These are phyloP conservation scores for Dissophora ornata DNA, from an alignment of 192 early-diverging fungal genomes.

Conservation along the genomic window DNA sequence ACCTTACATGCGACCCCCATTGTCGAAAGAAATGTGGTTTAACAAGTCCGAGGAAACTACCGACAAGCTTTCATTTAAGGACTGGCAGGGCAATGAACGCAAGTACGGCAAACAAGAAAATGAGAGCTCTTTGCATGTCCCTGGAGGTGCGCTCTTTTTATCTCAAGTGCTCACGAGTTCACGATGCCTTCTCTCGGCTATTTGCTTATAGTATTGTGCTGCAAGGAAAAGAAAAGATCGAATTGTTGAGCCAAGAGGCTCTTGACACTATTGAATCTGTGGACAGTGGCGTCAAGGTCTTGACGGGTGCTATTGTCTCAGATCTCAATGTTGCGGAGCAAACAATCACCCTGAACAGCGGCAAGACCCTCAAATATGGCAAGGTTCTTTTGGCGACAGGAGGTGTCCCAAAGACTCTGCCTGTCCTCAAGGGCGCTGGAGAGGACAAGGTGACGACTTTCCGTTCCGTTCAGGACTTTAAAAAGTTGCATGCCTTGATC, in stretches of 20 bases:
- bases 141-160: no score
- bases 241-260: conserved; percentile 53
- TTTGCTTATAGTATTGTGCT: conserved; percentile 52
- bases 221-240: conserved; percentile 56
- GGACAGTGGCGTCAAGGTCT: conserved; percentile 58
- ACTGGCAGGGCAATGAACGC: conserved; percentile 70
- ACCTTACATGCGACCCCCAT: conserved; percentile 73
- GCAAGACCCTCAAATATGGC: conserved; percentile 62
- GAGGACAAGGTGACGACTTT: conserved; percentile 61
- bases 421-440: conserved; percentile 44
- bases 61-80: conserved; percentile 61
- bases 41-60: conserved; percentile 54
- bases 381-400: conserved; percentile 71
- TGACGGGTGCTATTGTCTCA: conserved; percentile 58
- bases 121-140: no score
- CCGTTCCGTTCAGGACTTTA: conserved; percentile 68
- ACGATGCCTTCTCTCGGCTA: neutral
- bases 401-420: conserved; percentile 64
- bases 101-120: conserved; percentile 29
- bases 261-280: conserved; percentile 53
- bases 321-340: conserved; percentile 64
- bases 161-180: neutral
- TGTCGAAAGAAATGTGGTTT: conserved; percentile 77
- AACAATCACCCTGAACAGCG: conserved; percentile 62
- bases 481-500: conserved; percentile 50